Evolutionary conservation across 345 rosid species (phyloP), one percentile per base, ranked within the genome.

Genomic region (Luvunga scandens): DNA sequence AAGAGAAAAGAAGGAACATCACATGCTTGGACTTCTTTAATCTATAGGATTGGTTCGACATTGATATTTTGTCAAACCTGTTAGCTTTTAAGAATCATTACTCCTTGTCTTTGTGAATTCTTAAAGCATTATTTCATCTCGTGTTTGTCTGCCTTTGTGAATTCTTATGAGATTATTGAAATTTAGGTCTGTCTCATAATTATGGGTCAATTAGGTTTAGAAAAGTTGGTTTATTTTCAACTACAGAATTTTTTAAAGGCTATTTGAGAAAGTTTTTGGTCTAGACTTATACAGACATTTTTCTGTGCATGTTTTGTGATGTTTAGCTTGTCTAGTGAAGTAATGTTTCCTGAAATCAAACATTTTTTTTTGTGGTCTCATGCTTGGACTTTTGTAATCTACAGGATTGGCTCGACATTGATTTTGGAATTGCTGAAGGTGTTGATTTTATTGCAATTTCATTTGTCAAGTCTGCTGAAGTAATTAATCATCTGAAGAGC

Each of bases 371-470:
- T 64, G 12, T 63, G 33, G 3, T 70, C 77, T 81, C 38, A 69
- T 83, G 64, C 73, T 84, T 63, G 14, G 63, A 59, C 65, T 62
- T 69, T 56, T 74, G 50, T 75, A 75, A 69, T 75, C 71, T 81
- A 48, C 95, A 97, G 99, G 98, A 97, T 70, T 97, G 99, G 99
- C 83, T 97, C 81, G 98, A 97, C 87, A 97, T 97, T 66, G 98
- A 97, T 86, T 97, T 93, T 89, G 98, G 98, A 53, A 91, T 97
- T n/a, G 90, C 93, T 21, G 98, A 91, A 90, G 94, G 92, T 62
- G 99, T 94, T 78, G 99, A 97, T 81, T 97, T 97, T 82, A 91
- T 97, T 76, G 99, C 99, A 27, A 89, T 97, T 81, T 97, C 99
- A 56, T 97, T 97, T 83, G 98, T 97, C 81, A 97, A 97, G 84